Percentiles rank a stretch among this genome's conserved stretches.
phyloP scores from a whole-genome alignment of 2,329 filamentous ascomycete species.

The Chlorencoelia australis region DNA sequence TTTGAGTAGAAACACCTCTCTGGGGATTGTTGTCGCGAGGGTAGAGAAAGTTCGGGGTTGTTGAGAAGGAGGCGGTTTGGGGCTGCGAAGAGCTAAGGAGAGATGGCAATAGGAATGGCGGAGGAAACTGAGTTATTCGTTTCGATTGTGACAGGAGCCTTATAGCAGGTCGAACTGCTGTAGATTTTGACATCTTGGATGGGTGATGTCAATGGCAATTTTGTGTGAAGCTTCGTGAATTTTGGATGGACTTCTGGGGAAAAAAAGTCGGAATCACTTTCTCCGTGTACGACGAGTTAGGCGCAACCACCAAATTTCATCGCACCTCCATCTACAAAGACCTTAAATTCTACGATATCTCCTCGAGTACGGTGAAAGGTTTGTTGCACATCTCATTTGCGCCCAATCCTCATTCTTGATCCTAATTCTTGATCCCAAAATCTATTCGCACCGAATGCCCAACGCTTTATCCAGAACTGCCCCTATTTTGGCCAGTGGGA shows the following conservation, averaged over 20 bases:
- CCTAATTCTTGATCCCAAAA: no score
- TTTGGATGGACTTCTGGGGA: constrained; percentile 1
- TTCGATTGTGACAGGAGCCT: constrained; percentile 13
- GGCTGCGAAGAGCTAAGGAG: constrained; percentile 12
- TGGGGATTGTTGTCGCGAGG: constrained; percentile 65
- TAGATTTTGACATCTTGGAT: constrained; percentile 22
- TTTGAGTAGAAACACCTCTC: constrained; percentile 74
- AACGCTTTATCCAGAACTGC: no score
- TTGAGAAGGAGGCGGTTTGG: constrained; percentile 26
- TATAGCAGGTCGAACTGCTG: constrained; percentile 17
- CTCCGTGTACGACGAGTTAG: no score
- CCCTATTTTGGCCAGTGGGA: no score
- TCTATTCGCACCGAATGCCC: no score
- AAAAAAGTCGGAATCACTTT: no score
- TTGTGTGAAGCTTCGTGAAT: no score
- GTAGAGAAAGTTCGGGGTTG: constrained; percentile 16
- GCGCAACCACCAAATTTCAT: no score
- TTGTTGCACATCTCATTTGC: constrained; percentile 10
- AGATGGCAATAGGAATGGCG: constrained; percentile 26
- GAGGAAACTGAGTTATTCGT: constrained; percentile 14
- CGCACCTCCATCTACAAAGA: no score
- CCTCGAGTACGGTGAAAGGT: no score
- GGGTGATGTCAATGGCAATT: constrained; percentile 13
- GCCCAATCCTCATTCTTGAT: constrained; percentile 6
- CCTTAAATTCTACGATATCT: no score